Percentiles rank a stretch among this genome's conserved stretches.
These are phyloP conservation scores for Lodderomyces pseudojiufengensis DNA, from an alignment of 1,139 yeast species.

Conservation along the genomic window DNA sequence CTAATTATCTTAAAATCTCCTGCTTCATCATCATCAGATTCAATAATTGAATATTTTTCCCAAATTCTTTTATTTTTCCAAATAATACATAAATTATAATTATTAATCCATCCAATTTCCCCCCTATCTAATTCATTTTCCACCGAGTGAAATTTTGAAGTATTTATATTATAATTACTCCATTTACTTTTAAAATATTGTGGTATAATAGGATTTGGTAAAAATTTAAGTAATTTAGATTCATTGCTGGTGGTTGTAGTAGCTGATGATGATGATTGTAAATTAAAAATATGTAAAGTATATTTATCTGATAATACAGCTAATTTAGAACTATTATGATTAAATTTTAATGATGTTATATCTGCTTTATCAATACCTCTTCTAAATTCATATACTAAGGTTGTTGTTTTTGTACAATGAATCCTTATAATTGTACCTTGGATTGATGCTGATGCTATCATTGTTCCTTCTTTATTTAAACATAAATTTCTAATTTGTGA, in stretches of 20 bases:
- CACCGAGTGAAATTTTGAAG: constrained; percentile 41
- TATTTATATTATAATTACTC: constrained; percentile 82
- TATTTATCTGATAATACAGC: constrained; percentile 88
- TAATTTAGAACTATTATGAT: constrained; percentile 67
- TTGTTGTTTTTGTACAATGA: constrained; percentile 72
- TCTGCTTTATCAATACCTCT: constrained; percentile 84
- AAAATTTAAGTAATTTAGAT: constrained; percentile 27
- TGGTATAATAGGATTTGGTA: constrained; percentile 47
- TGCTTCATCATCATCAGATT: constrained; percentile 15
- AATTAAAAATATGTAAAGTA: constrained; percentile 79
- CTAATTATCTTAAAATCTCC: constrained; percentile 22
- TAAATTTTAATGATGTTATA: constrained; percentile 78
- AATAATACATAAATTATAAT: constrained; percentile 59
- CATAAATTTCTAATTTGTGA: constrained; percentile 64
- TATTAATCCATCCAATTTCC: constrained; percentile 75
- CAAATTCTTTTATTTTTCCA: constrained; percentile 75
- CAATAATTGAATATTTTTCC: constrained; percentile 79
- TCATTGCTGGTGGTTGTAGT: no score
- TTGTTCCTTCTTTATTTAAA: constrained; percentile 66
- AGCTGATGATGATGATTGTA: constrained; percentile 15
- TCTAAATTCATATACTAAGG: constrained; percentile 74
- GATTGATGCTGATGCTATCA: constrained; percentile 84
- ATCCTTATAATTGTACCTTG: constrained; percentile 84
- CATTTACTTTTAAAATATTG: constrained; percentile 81
- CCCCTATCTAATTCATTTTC: constrained; percentile 51